Conservation (phyloP, 192 early-diverging fungal genomes). For the Funneliformis geosporum region DNA sequence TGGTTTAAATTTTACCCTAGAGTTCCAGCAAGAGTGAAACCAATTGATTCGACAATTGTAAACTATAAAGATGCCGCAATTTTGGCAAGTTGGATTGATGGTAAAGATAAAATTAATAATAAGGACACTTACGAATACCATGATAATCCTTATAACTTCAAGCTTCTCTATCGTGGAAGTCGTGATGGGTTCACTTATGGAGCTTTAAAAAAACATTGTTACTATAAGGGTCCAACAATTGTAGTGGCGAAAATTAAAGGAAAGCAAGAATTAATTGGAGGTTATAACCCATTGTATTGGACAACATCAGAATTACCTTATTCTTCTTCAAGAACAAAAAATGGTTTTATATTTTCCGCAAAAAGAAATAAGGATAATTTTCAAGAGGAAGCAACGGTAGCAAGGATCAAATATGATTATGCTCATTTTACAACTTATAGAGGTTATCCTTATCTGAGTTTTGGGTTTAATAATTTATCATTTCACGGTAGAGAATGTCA, state of each 20-base stretch:
- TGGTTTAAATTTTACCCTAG: too few relatives aligned
- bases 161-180: constrained; percentile 5
- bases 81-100: constrained; percentile 8
- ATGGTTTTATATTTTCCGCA: constrained; percentile 6
- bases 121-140: not conserved
- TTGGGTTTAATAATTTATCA: not conserved
- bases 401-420: not conserved
- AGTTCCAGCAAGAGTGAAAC: not conserved
- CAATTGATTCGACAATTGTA: not conserved
- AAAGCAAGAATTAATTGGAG: not conserved
- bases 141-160: constrained; percentile 11
- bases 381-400: not conserved
- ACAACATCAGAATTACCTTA: not conserved
- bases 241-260: not conserved
- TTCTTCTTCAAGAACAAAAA: not conserved
- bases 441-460: not conserved
- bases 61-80: not conserved
- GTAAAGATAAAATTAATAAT: not conserved
- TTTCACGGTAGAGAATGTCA: not conserved
- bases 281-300: constrained; percentile 2
- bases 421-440: not conserved
- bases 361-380: not conserved
- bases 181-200: not conserved
- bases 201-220: constrained; percentile 2
- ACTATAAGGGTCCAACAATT: constrained; percentile 3